phyloP scores from a whole-genome alignment of 257 asterid species.

The Nicotiana obtusifolia region DNA sequence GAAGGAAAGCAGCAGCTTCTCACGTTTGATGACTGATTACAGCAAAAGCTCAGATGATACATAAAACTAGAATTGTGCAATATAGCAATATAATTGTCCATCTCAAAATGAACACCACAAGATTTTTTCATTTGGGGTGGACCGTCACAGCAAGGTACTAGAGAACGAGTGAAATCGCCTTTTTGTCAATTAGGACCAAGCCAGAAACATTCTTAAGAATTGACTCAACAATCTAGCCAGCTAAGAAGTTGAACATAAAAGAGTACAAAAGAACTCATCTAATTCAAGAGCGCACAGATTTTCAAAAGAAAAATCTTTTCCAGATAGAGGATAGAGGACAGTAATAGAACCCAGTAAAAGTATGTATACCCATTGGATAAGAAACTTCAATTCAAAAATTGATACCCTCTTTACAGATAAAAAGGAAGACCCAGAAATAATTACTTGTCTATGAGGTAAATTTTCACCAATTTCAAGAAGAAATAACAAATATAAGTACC shows the following conservation, averaged over 20 bases:
- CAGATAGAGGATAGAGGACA: not conserved
- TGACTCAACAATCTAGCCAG: not conserved
- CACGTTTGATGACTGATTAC: not conserved
- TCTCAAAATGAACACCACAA: not conserved
- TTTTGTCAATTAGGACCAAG: not conserved
- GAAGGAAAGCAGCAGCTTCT: not conserved
- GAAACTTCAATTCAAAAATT: not conserved
- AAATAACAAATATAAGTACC: constrained; percentile 40
- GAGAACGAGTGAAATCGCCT: not conserved
- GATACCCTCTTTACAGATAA: not conserved
- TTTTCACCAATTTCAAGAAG: constrained; percentile 1
- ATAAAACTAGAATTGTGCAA: not conserved
- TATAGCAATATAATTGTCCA: not conserved
- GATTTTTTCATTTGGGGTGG: not conserved
- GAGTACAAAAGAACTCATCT: not conserved
- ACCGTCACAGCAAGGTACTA: not conserved
- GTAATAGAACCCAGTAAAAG: not conserved
- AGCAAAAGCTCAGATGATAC: not conserved
- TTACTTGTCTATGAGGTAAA: not conserved
- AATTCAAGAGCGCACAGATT: not conserved
- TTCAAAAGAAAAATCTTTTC: not conserved
- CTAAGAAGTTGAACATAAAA: not conserved
- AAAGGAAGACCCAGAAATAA: not conserved
- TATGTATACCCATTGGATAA: not conserved
- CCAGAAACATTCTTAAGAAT: not conserved